A percentile compares a stretch with the other conserved stretches of the same genome.
These are phyloP conservation scores for Corynascus novoguineensis DNA, from an alignment of 495 filamentous ascomycete genomes.

Conservation along the genomic window DNA sequence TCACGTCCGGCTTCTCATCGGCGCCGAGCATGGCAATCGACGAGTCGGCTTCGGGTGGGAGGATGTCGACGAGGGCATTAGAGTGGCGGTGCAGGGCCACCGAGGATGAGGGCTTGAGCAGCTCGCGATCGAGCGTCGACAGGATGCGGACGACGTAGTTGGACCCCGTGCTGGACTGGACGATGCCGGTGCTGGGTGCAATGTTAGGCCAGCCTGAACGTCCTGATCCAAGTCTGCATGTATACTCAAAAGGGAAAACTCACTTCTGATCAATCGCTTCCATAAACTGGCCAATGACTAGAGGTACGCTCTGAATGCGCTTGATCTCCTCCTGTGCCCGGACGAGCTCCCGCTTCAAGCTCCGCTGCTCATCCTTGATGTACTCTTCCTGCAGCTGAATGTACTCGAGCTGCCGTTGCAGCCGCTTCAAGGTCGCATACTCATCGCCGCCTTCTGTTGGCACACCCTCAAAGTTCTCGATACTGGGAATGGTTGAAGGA, in stretches of 20 bases:
- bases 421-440: constrained; percentile 89
- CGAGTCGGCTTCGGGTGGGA: constrained; percentile 94
- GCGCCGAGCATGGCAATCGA: constrained; percentile 97
- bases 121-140: constrained; percentile 95
- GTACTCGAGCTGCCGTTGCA: constrained; percentile 96
- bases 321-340: constrained; percentile 99
- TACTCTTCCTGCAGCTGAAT: constrained; percentile 99
- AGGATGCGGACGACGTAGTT: constrained; percentile 99
- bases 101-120: constrained; percentile 93
- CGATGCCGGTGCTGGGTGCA: constrained; percentile 80
- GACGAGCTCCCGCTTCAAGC: constrained; percentile 93
- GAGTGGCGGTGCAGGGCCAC: constrained; percentile 97
- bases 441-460: constrained; percentile 81
- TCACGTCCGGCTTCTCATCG: constrained; percentile 97
- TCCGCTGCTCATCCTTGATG: constrained; percentile 99
- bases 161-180: constrained; percentile 94
- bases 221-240: not conserved
- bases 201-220: too few relatives aligned
- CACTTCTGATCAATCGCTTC: constrained; percentile 99
- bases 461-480: constrained; percentile 80
- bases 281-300: constrained; percentile 99
- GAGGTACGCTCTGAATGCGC: constrained; percentile 93
- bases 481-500: constrained; percentile 80
- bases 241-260: constrained; percentile 20
- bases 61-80: constrained; percentile 95